Evolutionary conservation across 2,329 filamentous ascomycete species (phyloP), one percentile per base, ranked within the genome.

Genomic region (Aspergillus vadensis): DNA sequence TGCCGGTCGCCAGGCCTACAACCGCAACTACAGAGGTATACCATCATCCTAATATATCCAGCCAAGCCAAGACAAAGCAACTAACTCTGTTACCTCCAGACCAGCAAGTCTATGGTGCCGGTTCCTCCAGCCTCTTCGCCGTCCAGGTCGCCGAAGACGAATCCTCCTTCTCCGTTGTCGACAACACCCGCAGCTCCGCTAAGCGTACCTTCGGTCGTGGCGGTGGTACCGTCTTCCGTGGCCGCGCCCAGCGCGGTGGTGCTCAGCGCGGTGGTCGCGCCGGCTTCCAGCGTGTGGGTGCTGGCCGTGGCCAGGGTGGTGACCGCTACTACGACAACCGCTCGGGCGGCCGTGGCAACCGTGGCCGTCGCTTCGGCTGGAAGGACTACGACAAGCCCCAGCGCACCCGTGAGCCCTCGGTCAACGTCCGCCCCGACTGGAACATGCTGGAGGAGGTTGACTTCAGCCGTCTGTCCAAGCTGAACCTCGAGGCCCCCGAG

Each of bases 361-460:
- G 90, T 66, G 88, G 91, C 63, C 89, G 95, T 68, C 88, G 95
- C 69, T 97, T 97, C 73, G 95, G 95, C 76, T 98, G 95, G 94
- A 96, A 95, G 81, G 95, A 99, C 77, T 97, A 92, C 76, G 95
- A 99, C 83, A 98, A 98, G 88, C 95, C 95, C 63, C 87, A 94
- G 77, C 89, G 95, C 73, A 97, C 96, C 80, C 91, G 95, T 63
- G 95, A 99, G 81, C 91, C 94, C 10, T 97, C 92, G 38, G 91
- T 99, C 74, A 94, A 94, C 81, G 92, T 98, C 79, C 96, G 96
- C 81, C 87, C 93, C 21, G 93, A 97, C 77, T 99, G 95, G 95
- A 86, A 88, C 74, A 86, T 99, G 81, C 83, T 97, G 72, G 95
- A 99, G 82, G 95, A 99, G 85, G 97, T 99, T 77, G 95, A 99